Conservation (phyloP, 768 basidiomycete species). For the Albatrellus ellisii region DNA sequence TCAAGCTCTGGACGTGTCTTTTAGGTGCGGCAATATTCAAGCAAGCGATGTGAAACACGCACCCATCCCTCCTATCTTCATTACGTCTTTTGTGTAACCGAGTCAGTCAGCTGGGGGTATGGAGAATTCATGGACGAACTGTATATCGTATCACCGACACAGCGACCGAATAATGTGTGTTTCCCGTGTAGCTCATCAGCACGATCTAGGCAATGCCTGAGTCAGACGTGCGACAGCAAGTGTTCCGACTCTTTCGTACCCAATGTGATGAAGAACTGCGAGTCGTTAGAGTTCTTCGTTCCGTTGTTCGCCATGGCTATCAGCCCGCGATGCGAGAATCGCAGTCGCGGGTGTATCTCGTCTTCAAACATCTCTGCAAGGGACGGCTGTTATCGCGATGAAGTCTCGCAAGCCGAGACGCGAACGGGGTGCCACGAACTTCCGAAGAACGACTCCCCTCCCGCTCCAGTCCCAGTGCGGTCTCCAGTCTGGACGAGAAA, state of each 20-base stretch:
- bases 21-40: not conserved
- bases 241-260: slow-evolving; percentile 29
- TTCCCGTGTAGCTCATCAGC: slow-evolving; percentile 91
- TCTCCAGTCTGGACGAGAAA: slow-evolving; percentile 96
- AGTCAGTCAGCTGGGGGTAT: not conserved
- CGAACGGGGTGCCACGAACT: slow-evolving; percentile 28
- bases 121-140: slow-evolving; percentile 33
- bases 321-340: slow-evolving; percentile 81
- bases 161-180: slow-evolving; percentile 89
- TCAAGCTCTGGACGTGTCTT: slow-evolving; percentile 43
- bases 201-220: slow-evolving; percentile 38
- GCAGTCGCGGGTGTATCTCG: slow-evolving; percentile 85
- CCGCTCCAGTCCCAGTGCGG: slow-evolving; percentile 77
- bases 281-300: slow-evolving; percentile 78
- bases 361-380: slow-evolving; percentile 73
- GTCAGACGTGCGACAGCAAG: not conserved
- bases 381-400: not conserved
- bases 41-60: slow-evolving; percentile 15
- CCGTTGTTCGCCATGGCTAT: slow-evolving; percentile 93
- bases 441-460: slow-evolving; percentile 94
- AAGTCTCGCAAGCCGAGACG: not conserved
- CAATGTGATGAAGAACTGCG: slow-evolving; percentile 92
- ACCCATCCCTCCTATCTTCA: slow-evolving; percentile 90
- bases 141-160: slow-evolving; percentile 79
- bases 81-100: slow-evolving; percentile 43